phyloP scores from a whole-genome alignment of 2,329 filamentous ascomycete species.

The Xylariaceae sp. region DNA sequence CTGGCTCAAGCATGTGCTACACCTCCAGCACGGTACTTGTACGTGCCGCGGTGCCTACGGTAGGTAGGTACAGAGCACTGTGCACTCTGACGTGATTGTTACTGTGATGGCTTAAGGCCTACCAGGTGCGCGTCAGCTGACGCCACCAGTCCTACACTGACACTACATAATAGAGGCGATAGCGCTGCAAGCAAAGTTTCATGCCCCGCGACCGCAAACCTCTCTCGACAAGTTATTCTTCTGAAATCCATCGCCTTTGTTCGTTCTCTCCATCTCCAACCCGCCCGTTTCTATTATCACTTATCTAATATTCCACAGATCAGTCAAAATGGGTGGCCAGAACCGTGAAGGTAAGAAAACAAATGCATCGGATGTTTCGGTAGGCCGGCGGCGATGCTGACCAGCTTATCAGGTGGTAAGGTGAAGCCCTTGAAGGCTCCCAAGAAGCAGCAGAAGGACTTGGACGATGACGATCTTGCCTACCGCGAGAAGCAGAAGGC shows the following conservation, averaged over 20 bases:
- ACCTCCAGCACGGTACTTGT: not conserved
- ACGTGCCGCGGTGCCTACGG: not conserved
- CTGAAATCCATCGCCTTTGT: not conserved
- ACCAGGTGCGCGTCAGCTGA: not conserved
- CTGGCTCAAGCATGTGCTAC: too few relatives aligned
- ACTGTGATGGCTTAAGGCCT: not conserved
- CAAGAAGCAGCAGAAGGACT: constrained; percentile 77
- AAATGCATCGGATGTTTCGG: not conserved
- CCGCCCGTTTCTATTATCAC: not conserved
- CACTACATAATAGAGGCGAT: not conserved
- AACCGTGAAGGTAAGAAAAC: constrained; percentile 56
- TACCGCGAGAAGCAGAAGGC: constrained; percentile 79
- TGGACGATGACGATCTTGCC: constrained; percentile 82
- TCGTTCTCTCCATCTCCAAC: not conserved
- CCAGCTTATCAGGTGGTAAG: constrained; percentile 60
- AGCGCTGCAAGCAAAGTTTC: constrained; percentile 4
- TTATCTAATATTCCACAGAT: not conserved
- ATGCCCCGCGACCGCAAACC: constrained; percentile 23
- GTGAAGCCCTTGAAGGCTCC: constrained; percentile 79
- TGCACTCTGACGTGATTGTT: too few relatives aligned
- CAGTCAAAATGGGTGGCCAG: constrained; percentile 55
- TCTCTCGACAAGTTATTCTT: constrained; percentile 2
- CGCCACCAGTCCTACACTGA: not conserved
- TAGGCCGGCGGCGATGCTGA: constrained; percentile 7
- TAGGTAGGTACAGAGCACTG: not conserved